Evolutionary conservation across 2,329 filamentous ascomycete genomes (phyloP), one percentile per base, ranked within the genome.

Genomic region (Escovopsis weberi): DNA sequence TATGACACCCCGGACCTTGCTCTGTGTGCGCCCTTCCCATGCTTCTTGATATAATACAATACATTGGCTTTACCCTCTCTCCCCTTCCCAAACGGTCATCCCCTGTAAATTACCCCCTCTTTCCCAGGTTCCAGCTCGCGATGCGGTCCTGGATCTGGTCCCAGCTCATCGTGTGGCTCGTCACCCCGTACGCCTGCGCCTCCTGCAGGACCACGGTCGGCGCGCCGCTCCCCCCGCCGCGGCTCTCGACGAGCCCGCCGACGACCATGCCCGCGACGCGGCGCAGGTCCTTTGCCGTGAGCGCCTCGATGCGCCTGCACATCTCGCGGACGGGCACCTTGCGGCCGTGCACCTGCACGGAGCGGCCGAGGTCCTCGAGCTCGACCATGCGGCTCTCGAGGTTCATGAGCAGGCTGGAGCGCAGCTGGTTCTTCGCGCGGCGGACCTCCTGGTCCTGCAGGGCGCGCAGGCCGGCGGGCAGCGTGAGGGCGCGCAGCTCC

Each of bases 371-470:
- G 59, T 98, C 91, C 64, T 98, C 91, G 6, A 98, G 74, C 66
- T 96, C 91, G 9, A 98, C 87, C 87, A 98, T 95, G 46, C 91
- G 75, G 52, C 80, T 87, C 67, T 98, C 91, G 26, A 98, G 76
- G 64, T 98, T 98, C 91, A 98, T 98, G 40, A 98, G 74, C 35
- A 98, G 70, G 44, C 78, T 84, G 12, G 81, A 88, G 36, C 88
- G 78, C 12, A 98, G 77, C 67, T 98, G 91, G 62, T 98, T 98
- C 75, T 98, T 98, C 15, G 91, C 91, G 40, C 91, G 80, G 56
- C 80, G 78, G 45, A 98, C 89, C 64, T 98, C 91, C 33, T 69
- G 72, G 2, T 77, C 65, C 51, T 81, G 77, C 9, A 98, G 70
- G 2, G 81, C 73, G 1, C 75, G 69, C 58, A 81, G 86, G 26